A percentile compares a stretch with the other conserved stretches of the same genome.
Conservation (phyloP, 257 asterid genomes). For the Solanum pennellii region DNA sequence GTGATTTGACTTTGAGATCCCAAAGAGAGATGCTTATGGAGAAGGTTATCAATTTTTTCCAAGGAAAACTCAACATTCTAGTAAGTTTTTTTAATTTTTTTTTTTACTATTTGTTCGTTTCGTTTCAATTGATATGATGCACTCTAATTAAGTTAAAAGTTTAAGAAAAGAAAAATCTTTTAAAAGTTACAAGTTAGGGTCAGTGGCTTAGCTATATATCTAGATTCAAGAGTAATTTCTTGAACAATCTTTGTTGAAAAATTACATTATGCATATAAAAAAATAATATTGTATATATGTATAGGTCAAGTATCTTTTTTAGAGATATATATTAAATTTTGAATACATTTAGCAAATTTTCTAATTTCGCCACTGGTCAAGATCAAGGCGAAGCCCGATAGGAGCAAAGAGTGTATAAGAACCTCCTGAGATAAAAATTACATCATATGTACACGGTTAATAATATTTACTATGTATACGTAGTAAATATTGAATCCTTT, state of each 20-base stretch:
- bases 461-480: neutral
- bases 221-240: neutral
- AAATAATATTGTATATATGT: too few relatives aligned
- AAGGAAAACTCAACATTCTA: slow-evolving; percentile 22
- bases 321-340: too few relatives aligned
- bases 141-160: too few relatives aligned
- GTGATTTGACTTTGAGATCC: slow-evolving; percentile 13
- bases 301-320: neutral
- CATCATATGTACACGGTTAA: neutral
- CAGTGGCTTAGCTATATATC: neutral
- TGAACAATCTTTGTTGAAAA: too few relatives aligned
- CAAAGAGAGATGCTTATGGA: slow-evolving; percentile 16
- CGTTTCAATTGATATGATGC: too few relatives aligned
- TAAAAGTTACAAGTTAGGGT: too few relatives aligned
- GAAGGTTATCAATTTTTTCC: slow-evolving; percentile 7
- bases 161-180: neutral
- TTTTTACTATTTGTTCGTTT: too few relatives aligned
- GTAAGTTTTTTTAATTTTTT: neutral
- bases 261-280: too few relatives aligned
- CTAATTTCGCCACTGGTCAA: neutral
- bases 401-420: neutral
- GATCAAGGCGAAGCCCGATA: neutral
- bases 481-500: too few relatives aligned
- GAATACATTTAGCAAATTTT: too few relatives aligned
- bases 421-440: neutral